Evolutionary conservation across 495 filamentous ascomycete species (phyloP), one percentile per base, ranked within the genome.

Genomic region (Penicillium ucsense): DNA sequence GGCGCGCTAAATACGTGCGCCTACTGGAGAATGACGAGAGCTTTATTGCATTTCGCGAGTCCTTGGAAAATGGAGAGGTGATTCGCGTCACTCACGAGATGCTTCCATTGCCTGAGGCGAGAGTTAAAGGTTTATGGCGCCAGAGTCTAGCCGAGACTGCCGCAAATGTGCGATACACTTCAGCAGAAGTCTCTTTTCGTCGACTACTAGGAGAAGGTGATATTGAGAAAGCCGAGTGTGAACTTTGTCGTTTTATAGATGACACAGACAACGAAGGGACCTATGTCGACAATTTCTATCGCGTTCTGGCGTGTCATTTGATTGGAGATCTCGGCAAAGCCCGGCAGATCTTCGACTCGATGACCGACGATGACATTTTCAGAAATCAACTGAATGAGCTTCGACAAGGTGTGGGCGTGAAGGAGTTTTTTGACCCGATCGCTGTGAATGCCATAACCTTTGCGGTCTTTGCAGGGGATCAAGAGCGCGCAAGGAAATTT

Each of bases 281-380:
- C 20, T 59, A 52, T 35, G 40, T 36, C 8, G 48, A 45, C 47
- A 48, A 56, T n/a, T 29, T 61, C 8, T 59, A 50, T 32, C 53
- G 50, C 3, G 50, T 59, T 10, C 37, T 62, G 20, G 59, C 56
- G 8, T 59, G 48, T 41, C 40, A 48, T 32, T 35, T 47, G 3
- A 53, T 62, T 11, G 59, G 59, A 11, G 53, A 62, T 45, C 4
- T 5, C 6, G 10, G 3, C 3, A 57, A 53, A 43, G 49, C 50
- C 5, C 42, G 49, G 0, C 45, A 53, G 10, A 53, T 57, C 2
- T 27, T 62, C 20, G 53, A 60, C 36, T 50, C 53, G 1, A 52
- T 62, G 11, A 48, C 41, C 10, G 53, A 62, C 38, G 51, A 59
- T 6, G 46, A 51, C 7, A 20, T 62, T 10, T 62, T 59, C 31